Evolutionary conservation across 345 rosid species (phyloP).

Genomic region (Camelina neglecta): DNA sequence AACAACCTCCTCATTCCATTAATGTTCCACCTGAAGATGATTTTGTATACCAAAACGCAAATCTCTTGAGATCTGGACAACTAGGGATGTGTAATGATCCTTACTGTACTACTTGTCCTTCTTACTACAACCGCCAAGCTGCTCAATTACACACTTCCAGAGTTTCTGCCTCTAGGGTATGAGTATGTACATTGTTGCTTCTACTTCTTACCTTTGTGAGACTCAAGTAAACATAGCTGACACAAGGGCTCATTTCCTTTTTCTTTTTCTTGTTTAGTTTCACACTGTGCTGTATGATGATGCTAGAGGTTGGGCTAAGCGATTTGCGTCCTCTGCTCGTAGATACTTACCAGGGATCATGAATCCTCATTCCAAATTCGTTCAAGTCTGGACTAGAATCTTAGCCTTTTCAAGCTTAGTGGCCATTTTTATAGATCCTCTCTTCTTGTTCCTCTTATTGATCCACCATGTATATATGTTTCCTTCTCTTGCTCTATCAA

Average conservation of each 20-base stretch:
- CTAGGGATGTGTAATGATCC: conserved; percentile 90
- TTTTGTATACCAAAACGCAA: conserved; percentile 51
- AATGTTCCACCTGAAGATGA: conserved; percentile 37
- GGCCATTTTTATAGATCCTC: conserved; percentile 82
- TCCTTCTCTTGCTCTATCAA: neutral
- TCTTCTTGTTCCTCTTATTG: conserved; percentile 72
- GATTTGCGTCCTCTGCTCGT: conserved; percentile 47
- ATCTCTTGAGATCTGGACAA: conserved; percentile 83
- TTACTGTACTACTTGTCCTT: conserved; percentile 90
- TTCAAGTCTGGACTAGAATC: conserved; percentile 73
- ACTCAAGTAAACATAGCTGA: conserved; percentile 14
- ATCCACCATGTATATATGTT: conserved; percentile 51
- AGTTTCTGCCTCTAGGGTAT: conserved; percentile 42
- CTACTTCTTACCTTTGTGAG: conserved; percentile 38
- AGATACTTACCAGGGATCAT: conserved; percentile 61
- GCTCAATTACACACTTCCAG: conserved; percentile 46
- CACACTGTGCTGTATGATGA: conserved; percentile 73
- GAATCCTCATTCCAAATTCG: conserved; percentile 74
- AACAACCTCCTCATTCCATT: conserved; percentile 19
- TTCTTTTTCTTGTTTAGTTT: conserved; percentile 49
- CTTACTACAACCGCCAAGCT: conserved; percentile 56
- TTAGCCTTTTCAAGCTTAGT: conserved; percentile 69
- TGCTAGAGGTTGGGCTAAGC: conserved; percentile 84
- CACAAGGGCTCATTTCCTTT: neutral
- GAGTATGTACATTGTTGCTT: conserved; percentile 50